phyloP scores from a whole-genome alignment of 2,329 filamentous ascomycete genomes.

The Diaporthe capsici region DNA sequence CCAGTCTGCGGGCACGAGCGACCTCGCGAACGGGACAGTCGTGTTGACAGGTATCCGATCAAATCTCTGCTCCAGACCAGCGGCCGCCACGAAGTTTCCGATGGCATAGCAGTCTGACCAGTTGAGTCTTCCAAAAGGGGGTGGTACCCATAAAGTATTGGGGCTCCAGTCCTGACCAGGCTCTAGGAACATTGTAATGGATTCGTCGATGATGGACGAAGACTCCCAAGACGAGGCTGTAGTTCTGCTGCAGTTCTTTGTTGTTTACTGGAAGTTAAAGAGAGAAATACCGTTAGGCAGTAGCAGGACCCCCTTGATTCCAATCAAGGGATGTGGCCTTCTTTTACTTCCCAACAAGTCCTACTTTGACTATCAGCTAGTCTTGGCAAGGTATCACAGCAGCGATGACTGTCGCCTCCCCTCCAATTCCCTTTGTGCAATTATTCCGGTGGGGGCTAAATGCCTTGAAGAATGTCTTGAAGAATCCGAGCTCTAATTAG shows the following conservation, averaged over 20 bases:
- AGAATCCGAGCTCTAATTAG: too few relatives aligned
- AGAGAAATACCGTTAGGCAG: not conserved
- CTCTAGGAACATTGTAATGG: not conserved
- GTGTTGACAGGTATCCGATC: constrained; percentile 4
- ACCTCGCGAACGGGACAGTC: constrained; percentile 2
- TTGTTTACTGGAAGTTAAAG: not conserved
- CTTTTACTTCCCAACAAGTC: not conserved
- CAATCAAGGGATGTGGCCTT: not conserved
- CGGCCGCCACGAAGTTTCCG: constrained; percentile 4
- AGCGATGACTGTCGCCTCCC: not conserved
- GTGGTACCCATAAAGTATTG: not conserved
- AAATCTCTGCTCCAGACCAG: not conserved
- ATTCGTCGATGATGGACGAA: not conserved
- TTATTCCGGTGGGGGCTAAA: not conserved
- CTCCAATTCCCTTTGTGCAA: not conserved
- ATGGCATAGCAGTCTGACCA: constrained; percentile 1
- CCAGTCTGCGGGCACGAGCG: not conserved
- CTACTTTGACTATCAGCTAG: not conserved
- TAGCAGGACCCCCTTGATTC: too few relatives aligned
- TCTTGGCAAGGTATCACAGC: not conserved
- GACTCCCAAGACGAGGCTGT: not conserved
- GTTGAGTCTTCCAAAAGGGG: not conserved
- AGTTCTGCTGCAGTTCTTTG: too few relatives aligned
- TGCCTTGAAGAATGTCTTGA: not conserved
- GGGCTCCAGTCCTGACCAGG: constrained; percentile 14